Conservation (phyloP, 495 filamentous ascomycete species). For the Aspergillus olivimuriae region DNA sequence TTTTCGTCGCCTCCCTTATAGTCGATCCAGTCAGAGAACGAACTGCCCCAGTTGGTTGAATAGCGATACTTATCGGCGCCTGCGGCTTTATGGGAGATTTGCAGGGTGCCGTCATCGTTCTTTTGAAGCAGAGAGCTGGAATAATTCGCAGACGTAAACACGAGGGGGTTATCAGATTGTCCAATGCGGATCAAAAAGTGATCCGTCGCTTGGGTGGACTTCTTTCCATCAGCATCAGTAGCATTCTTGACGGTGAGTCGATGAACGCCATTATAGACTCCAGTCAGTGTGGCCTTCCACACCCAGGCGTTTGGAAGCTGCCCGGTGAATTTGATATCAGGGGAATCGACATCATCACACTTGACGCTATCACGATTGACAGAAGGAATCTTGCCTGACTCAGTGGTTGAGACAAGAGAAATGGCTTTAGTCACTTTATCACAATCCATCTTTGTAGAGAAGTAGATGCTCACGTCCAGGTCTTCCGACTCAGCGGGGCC, state of each 20-base stretch:
- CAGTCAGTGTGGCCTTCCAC: constrained; percentile 46
- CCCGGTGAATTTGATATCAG: constrained; percentile 31
- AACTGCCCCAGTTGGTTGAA: constrained; percentile 54
- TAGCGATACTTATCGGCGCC: constrained; percentile 63
- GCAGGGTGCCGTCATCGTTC: constrained; percentile 34
- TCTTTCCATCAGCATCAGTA: constrained; percentile 25
- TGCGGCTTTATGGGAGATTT: constrained; percentile 52
- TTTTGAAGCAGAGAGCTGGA: constrained; percentile 42
- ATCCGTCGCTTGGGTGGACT: constrained; percentile 44
- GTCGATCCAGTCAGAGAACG: constrained; percentile 52
- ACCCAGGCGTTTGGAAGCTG: constrained; percentile 50
- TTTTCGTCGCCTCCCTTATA: constrained; percentile 48
- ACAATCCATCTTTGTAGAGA: constrained; percentile 60
- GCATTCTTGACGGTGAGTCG: constrained; percentile 54
- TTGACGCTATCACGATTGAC: constrained; percentile 35
- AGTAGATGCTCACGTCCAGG: constrained; percentile 49
- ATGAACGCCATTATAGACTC: constrained; percentile 62
- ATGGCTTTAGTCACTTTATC: constrained; percentile 44
- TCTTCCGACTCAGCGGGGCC: constrained; percentile 36
- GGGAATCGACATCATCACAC: constrained; percentile 31
- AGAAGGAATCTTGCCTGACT: constrained; percentile 31
- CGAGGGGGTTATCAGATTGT: constrained; percentile 51
- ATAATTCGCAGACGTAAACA: constrained; percentile 56
- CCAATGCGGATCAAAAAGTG: constrained; percentile 54
- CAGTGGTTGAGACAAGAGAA: constrained; percentile 48